Conservation (phyloP, 441 rosid genomes). For the Sinapis alba region DNA sequence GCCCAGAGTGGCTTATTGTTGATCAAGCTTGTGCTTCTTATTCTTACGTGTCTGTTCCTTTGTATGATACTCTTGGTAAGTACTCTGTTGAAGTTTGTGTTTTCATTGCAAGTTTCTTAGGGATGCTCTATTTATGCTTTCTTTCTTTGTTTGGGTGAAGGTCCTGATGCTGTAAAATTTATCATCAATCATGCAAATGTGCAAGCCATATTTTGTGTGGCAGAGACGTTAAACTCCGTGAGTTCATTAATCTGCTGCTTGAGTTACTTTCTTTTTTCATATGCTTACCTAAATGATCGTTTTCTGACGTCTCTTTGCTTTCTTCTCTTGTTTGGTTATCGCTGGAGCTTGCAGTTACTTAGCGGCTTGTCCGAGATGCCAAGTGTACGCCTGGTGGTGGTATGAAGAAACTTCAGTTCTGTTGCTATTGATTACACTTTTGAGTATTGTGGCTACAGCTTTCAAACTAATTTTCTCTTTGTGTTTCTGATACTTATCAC, state of each 20-base stretch:
- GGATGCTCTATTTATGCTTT: slow-evolving; percentile 8
- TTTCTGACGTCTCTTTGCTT: slow-evolving; percentile 18
- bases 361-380: slow-evolving; percentile 88
- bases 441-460: not conserved
- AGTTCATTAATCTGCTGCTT: slow-evolving; percentile 36
- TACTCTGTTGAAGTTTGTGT: slow-evolving; percentile 9
- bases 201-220: slow-evolving; percentile 91
- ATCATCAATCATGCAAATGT: slow-evolving; percentile 85
- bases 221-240: slow-evolving; percentile 77
- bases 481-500: slow-evolving; percentile 26
- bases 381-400: slow-evolving; percentile 85
- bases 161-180: slow-evolving; percentile 96
- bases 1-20: slow-evolving; percentile 93
- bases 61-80: slow-evolving; percentile 97
- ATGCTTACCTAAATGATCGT: not conserved
- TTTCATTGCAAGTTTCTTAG: slow-evolving; percentile 17
- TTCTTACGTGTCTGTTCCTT: slow-evolving; percentile 90
- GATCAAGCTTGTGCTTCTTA: slow-evolving; percentile 98
- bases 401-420: slow-evolving; percentile 44
- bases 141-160: slow-evolving; percentile 47
- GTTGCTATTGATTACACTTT: slow-evolving; percentile 12
- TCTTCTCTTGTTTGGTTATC: slow-evolving; percentile 24
- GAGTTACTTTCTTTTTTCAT: not conserved
- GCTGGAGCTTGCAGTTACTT: slow-evolving; percentile 70
- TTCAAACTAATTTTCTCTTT: slow-evolving; percentile 23